A percentile compares a stretch with the other conserved stretches of the same genome.
phyloP scores from a whole-genome alignment of 306 rosid genomes.

The Castanea crenata region DNA sequence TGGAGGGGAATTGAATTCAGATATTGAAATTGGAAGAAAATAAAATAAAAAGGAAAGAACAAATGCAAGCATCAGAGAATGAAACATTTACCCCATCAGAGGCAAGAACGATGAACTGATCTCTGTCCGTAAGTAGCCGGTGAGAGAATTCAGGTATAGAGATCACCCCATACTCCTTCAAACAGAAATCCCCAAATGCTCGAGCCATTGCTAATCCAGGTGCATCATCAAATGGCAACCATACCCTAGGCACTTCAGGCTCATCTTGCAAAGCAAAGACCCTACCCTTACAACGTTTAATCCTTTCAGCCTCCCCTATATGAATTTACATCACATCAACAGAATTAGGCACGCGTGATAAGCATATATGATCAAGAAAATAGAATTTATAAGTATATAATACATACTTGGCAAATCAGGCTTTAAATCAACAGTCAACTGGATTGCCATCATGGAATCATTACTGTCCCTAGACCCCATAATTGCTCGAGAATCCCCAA shows the following conservation, averaged over 20 bases:
- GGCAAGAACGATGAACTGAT: conserved; percentile 90
- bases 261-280: conserved; percentile 97
- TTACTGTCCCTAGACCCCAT: conserved; percentile 74
- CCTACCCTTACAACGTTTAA: conserved; percentile 83
- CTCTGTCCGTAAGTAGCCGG: conserved; percentile 62
- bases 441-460: conserved; percentile 70
- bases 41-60: neutral
- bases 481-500: conserved; percentile 96
- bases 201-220: conserved; percentile 99
- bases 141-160: conserved; percentile 90
- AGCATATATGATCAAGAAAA: conserved; percentile 15
- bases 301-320: conserved; percentile 91
- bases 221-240: conserved; percentile 95
- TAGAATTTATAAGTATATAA: neutral
- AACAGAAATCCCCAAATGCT: conserved; percentile 94
- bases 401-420: conserved; percentile 92
- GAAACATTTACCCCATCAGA: conserved; percentile 85
- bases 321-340: conserved; percentile 10
- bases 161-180: conserved; percentile 96
- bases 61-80: neutral
- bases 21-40: no score
- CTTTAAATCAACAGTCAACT: conserved; percentile 85
- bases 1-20: neutral
- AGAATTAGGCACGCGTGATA: conserved; percentile 14
- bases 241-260: conserved; percentile 90